Percentiles rank a stretch among this genome's conserved stretches.
Evolutionary conservation across 2,329 filamentous ascomycete species (phyloP).

Genomic region (Aaosphaeria arxii): DNA sequence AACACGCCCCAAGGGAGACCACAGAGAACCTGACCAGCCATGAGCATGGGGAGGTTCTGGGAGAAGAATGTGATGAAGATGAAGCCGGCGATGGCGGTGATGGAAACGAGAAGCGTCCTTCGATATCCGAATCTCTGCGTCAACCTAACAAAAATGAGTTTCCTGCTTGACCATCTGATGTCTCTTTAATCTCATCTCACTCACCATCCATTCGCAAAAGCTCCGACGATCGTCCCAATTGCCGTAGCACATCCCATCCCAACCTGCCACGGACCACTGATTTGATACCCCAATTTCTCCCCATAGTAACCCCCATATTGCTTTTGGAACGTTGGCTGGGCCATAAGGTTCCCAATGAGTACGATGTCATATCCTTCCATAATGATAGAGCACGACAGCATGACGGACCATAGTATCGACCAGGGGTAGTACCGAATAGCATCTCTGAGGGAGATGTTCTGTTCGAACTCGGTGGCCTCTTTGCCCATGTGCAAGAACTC

Average conservation of each 20-base stretch:
- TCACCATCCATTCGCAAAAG: neutral
- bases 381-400: slow-evolving; percentile 29
- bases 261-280: neutral
- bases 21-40: slow-evolving; percentile 57
- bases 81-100: slow-evolving; percentile 57
- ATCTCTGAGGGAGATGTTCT: neutral
- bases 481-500: neutral
- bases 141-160: neutral
- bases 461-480: neutral
- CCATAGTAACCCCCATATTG: slow-evolving; percentile 40
- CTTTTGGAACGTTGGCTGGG: slow-evolving; percentile 46
- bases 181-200: neutral
- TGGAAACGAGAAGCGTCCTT: slow-evolving; percentile 54
- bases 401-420: neutral
- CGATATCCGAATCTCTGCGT: slow-evolving; percentile 52
- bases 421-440: neutral
- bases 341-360: slow-evolving; percentile 59
- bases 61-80: slow-evolving; percentile 61
- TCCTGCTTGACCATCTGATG: neutral
- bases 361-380: slow-evolving; percentile 66
- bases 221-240: neutral
- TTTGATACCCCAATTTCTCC: neutral
- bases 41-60: slow-evolving; percentile 44
- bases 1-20: slow-evolving; percentile 66
- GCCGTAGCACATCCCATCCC: neutral